Conservation (phyloP, 169 alveolate genomes). For the Plasmodium inui region DNA sequence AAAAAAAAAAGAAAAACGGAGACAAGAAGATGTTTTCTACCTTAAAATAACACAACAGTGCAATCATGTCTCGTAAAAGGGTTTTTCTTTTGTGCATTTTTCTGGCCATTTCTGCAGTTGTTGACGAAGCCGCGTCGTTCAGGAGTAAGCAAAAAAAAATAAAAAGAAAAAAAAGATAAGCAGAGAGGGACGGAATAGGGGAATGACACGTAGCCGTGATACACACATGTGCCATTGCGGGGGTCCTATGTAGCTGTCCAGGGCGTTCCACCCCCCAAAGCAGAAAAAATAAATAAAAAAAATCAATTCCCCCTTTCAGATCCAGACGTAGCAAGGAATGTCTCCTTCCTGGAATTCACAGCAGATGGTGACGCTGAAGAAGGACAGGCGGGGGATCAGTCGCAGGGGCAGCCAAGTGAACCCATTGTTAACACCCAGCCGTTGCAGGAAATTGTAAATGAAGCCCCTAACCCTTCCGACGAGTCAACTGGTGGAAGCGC, state of each 20-base stretch:
- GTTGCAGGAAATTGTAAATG: conserved; percentile 20
- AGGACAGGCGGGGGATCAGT: neutral
- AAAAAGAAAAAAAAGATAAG: neutral
- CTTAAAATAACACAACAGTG: conserved; percentile 13
- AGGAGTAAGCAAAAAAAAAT: conserved; percentile 11
- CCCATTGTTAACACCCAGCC: conserved; percentile 9
- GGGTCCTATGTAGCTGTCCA: neutral
- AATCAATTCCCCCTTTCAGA: neutral
- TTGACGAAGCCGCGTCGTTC: conserved; percentile 18
- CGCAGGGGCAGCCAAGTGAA: neutral
- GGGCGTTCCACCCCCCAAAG: neutral
- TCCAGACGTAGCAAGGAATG: neutral
- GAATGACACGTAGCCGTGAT: neutral
- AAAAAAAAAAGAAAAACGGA: neutral
- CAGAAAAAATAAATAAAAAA: neutral
- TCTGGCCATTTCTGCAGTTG: conserved; percentile 40
- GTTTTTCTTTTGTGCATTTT: conserved; percentile 41
- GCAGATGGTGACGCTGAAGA: neutral
- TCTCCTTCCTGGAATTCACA: conserved; percentile 11
- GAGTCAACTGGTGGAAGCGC: neutral
- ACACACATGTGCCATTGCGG: neutral
- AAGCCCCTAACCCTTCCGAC: neutral
- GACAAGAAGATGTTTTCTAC: conserved; percentile 31
- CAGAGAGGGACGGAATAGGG: neutral
- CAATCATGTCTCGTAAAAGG: conserved; percentile 45